phyloP scores from a whole-genome alignment of 2,329 filamentous ascomycete genomes.

The Fusarium cyanostomum region DNA sequence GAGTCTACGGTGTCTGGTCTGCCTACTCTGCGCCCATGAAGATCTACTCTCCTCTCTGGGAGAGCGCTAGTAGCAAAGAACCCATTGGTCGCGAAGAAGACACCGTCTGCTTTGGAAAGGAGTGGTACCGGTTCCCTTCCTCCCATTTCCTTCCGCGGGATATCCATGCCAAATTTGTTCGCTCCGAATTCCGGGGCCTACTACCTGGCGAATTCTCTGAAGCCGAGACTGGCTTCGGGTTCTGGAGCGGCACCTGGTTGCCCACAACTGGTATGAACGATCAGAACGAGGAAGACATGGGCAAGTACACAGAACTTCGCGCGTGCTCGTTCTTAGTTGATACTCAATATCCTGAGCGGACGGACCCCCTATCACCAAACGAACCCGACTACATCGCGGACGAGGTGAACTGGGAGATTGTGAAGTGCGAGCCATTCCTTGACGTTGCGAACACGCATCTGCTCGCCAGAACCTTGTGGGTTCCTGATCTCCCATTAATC shows the following conservation, averaged over 20 bases:
- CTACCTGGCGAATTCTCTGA: slow-evolving; percentile 91
- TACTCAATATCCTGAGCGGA: slow-evolving; percentile 75
- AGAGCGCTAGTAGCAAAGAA: slow-evolving; percentile 56
- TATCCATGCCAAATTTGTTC: slow-evolving; percentile 88
- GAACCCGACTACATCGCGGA: slow-evolving; percentile 87
- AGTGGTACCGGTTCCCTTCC: slow-evolving; percentile 97
- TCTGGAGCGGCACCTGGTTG: slow-evolving; percentile 86
- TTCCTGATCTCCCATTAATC: slow-evolving; percentile 76
- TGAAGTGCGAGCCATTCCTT: slow-evolving; percentile 81
- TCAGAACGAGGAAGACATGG: slow-evolving; percentile 83
- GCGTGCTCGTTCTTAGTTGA: slow-evolving; percentile 88
- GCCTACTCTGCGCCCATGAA: slow-evolving; percentile 84
- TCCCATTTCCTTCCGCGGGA: slow-evolving; percentile 89
- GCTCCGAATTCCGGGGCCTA: slow-evolving; percentile 87
- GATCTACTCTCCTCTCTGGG: slow-evolving; percentile 74
- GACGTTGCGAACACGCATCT: slow-evolving; percentile 79
- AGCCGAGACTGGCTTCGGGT: slow-evolving; percentile 72
- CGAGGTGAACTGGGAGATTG: slow-evolving; percentile 76
- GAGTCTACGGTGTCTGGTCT: slow-evolving; percentile 79
- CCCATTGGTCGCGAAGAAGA: slow-evolving; percentile 69
- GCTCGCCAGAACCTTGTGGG: slow-evolving; percentile 81
- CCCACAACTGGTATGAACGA: slow-evolving; percentile 90
- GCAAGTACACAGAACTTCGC: slow-evolving; percentile 84
- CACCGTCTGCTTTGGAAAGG: slow-evolving; percentile 89
- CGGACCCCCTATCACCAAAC: slow-evolving; percentile 63